These are phyloP conservation scores for Thalassiosira ordinaria DNA, from an alignment of 352 stramenopile species.

Conservation along the genomic window DNA sequence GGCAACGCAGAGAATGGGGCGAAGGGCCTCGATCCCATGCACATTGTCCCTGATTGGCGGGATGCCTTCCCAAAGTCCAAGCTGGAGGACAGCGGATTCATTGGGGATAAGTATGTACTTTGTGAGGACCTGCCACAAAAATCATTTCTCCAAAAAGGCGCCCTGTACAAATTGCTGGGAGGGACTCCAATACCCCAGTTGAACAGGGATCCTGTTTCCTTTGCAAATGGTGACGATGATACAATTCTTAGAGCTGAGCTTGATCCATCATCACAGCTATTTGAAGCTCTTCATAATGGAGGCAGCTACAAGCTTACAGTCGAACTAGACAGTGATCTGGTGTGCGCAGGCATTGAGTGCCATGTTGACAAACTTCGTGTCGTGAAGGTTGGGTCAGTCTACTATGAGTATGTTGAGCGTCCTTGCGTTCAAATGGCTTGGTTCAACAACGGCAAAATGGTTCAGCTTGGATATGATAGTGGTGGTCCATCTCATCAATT, in stretches of 20 bases:
- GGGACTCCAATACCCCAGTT: conserved; percentile 35
- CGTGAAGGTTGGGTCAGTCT: conserved; percentile 68
- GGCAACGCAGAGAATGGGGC: too few relatives aligned
- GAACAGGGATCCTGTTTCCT: conserved; percentile 49
- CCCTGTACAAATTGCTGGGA: conserved; percentile 62
- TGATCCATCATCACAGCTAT: conserved; percentile 32
- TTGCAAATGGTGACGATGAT: conserved; percentile 23
- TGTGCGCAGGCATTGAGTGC: conserved; percentile 67
- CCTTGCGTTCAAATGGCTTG: too few relatives aligned
- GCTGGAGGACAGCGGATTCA: conserved; percentile 61
- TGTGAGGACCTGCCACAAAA: conserved; percentile 64
- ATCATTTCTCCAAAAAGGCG: conserved; percentile 64
- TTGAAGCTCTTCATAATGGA: conserved; percentile 42
- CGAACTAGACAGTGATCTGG: conserved; percentile 38
- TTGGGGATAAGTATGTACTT: conserved; percentile 71
- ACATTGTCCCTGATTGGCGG: conserved; percentile 55
- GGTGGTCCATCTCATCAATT: conserved; percentile 39
- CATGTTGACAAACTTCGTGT: conserved; percentile 67
- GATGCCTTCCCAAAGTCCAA: conserved; percentile 78
- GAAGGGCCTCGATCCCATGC: conserved; percentile 57
- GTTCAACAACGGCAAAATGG: conserved; percentile 57
- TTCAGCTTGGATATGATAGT: conserved; percentile 40
- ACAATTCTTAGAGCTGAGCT: conserved; percentile 38
- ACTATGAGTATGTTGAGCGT: conserved; percentile 75
- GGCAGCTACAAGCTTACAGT: conserved; percentile 48